Percentiles rank a stretch among this genome's conserved stretches.
Evolutionary conservation across 1,284 basidiomycete species (phyloP).

Genomic region (Pyrrhoderma lamaoense): DNA sequence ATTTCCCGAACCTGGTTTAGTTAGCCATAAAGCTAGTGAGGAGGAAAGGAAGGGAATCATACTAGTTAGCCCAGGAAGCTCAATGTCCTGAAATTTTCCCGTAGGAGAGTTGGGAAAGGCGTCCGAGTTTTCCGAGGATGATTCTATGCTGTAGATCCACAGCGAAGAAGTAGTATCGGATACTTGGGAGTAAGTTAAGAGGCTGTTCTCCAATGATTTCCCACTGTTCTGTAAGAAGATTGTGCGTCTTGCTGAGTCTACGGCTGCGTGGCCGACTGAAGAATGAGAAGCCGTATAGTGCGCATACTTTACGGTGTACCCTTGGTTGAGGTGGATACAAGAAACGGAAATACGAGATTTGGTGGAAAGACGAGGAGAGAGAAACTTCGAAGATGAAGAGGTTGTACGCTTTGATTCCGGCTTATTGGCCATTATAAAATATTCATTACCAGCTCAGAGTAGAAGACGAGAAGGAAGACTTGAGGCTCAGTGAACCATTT

Average conservation of each 20-base stretch:
- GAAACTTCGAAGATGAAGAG: constrained; percentile 28
- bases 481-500: background rate
- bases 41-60: constrained; percentile 25
- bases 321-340: constrained; percentile 14
- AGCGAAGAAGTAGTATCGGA: constrained; percentile 34
- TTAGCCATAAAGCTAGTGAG: background rate
- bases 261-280: constrained; percentile 31
- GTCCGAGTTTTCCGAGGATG: constrained; percentile 18
- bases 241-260: constrained; percentile 50
- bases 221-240: constrained; percentile 35
- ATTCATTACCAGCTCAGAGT: background rate
- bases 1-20: background rate
- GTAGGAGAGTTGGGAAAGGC: too few species aligned
- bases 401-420: too few species aligned
- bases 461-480: too few species aligned
- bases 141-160: constrained; percentile 46
- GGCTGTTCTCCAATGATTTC: constrained; percentile 36
- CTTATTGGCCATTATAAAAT: too few species aligned
- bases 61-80: constrained; percentile 46
- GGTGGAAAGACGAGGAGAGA: constrained; percentile 28
- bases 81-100: constrained; percentile 19
- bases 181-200: constrained; percentile 44
- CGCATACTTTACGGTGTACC: constrained; percentile 37
- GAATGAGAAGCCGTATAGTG: constrained; percentile 33
- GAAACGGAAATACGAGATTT: constrained; percentile 14